Conservation (phyloP, 371 early-diverging fungal genomes). For the Mucor lusitanicus region DNA sequence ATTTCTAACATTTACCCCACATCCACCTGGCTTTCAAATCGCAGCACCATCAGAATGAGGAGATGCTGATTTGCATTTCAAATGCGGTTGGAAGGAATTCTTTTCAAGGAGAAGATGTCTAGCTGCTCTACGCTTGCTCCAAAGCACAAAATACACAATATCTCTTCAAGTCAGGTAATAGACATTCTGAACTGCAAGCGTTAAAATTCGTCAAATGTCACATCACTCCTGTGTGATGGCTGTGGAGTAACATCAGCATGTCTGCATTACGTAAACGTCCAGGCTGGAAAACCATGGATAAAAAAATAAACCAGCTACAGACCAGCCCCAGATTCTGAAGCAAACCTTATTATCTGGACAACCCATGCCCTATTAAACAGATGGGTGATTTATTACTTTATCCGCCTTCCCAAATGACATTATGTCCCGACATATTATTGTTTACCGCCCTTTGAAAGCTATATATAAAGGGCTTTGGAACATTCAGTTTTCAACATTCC, state of each 20-base stretch:
- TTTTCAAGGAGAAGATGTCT: background rate
- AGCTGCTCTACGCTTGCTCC: background rate
- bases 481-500: background rate
- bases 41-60: background rate
- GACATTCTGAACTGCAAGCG: too few relatives aligned
- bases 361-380: slow-evolving; percentile 1
- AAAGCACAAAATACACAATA: background rate
- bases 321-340: background rate
- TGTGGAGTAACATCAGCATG: too few relatives aligned
- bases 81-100: background rate
- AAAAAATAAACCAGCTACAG: slow-evolving; percentile 1
- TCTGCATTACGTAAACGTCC: background rate
- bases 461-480: background rate
- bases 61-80: background rate
- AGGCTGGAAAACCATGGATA: background rate
- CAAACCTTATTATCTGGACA: background rate
- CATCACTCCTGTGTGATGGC: too few relatives aligned
- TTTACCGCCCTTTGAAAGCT: background rate
- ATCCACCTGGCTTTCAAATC: slow-evolving; percentile 1
- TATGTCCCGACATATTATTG: background rate
- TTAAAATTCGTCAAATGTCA: too few relatives aligned
- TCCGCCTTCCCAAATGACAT: background rate
- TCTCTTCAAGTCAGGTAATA: too few relatives aligned
- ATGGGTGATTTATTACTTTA: background rate
- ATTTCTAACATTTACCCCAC: slow-evolving; percentile 6